phyloP scores from a whole-genome alignment of 2,329 filamentous ascomycete genomes.

The Chaetomiaceae sp. region DNA sequence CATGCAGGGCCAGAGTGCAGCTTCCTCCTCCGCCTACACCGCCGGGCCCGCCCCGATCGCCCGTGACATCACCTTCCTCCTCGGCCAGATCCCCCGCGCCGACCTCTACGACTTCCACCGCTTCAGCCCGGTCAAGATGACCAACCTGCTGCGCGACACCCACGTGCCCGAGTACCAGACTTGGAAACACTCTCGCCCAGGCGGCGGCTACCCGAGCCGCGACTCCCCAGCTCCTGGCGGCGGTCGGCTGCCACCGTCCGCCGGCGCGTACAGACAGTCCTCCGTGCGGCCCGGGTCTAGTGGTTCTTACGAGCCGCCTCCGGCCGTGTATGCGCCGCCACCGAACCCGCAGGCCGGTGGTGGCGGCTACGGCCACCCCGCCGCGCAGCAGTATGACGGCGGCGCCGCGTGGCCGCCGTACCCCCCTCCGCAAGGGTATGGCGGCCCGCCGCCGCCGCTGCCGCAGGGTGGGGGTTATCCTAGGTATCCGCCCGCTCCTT shows the following conservation, averaged over 20 bases:
- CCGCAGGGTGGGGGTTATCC: slow-evolving; percentile 6
- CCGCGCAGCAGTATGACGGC: slow-evolving; percentile 9
- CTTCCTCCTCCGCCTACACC: slow-evolving; percentile 28
- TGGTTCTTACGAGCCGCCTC: slow-evolving; percentile 38
- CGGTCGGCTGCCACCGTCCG: slow-evolving; percentile 32
- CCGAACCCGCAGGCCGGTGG: slow-evolving; percentile 11
- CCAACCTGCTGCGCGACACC: slow-evolving; percentile 64
- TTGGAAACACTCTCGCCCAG: slow-evolving; percentile 39
- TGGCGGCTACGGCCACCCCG: slow-evolving; percentile 1
- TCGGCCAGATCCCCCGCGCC: slow-evolving; percentile 69
- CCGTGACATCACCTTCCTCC: slow-evolving; percentile 56
- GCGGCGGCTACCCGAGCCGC: slow-evolving; percentile 18
- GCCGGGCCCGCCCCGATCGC: slow-evolving; percentile 60
- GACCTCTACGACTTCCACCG: slow-evolving; percentile 64
- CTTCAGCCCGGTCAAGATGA: slow-evolving; percentile 65
- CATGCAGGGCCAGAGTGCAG: slow-evolving; percentile 44
- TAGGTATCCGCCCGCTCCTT: slow-evolving; percentile 7
- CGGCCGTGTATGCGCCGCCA: slow-evolving; percentile 26
- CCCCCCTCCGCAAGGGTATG: slow-evolving; percentile 14
- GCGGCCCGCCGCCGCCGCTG: slow-evolving; percentile 8
- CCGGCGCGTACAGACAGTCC: slow-evolving; percentile 45
- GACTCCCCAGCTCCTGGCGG: slow-evolving; percentile 23
- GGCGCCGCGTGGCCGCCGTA: slow-evolving; percentile 15
- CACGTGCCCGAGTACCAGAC: slow-evolving; percentile 56
- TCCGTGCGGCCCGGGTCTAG: slow-evolving; percentile 45